Evolutionary conservation across 495 filamentous ascomycete genomes (phyloP), one percentile per base, ranked within the genome.

Genomic region (Clavariopsis aquatica): DNA sequence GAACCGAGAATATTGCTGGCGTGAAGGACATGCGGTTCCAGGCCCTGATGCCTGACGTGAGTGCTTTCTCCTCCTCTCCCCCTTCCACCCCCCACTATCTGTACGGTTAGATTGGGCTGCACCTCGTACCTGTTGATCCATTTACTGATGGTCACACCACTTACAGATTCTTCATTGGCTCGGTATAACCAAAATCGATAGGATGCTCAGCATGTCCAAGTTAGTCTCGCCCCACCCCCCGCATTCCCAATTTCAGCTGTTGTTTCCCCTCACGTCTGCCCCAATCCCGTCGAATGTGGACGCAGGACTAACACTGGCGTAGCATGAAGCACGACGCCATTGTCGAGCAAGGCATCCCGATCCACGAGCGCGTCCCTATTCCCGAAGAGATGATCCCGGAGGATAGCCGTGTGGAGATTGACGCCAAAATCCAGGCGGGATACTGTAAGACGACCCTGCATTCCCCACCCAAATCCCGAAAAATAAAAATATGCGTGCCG

Each of bases 251-350:
- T 19, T 52, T 13, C 57, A 38, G 47, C 46, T 36, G 17, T 10
- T 49, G 51, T 20, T 53, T 43, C 41, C 45, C 52, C 43, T 57
- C 49, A 28, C 34, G 23, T 29, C 38, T 46, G 20, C 49, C n/a
- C 20, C 53, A 15, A 5, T 28, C 29, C 28, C 29, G 5, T 2
- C 17, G n/a, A 47, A 52, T 19, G 20, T 22, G 49, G n/a, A 15
- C 28, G 23, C 23, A 41, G n/a, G 6, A 43, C 66, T 66, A 24
- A 72, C 36, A n/a, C 45, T 53, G 31, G 52, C 60, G 57, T 68
- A 90, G 87, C 78, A 98, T 98, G 94, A 98, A 98, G 78, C 86
- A 98, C 76, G 94, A 98, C 80, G 94, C 94, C 56, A 98, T 98
- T 73, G 93, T 98, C 51, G 84, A 91, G 26, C 92, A 95, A 76